A percentile compares a stretch with the other conserved stretches of the same genome.
Conservation (phyloP, 1,284 basidiomycete species). For the Rhodotorula sp. region DNA sequence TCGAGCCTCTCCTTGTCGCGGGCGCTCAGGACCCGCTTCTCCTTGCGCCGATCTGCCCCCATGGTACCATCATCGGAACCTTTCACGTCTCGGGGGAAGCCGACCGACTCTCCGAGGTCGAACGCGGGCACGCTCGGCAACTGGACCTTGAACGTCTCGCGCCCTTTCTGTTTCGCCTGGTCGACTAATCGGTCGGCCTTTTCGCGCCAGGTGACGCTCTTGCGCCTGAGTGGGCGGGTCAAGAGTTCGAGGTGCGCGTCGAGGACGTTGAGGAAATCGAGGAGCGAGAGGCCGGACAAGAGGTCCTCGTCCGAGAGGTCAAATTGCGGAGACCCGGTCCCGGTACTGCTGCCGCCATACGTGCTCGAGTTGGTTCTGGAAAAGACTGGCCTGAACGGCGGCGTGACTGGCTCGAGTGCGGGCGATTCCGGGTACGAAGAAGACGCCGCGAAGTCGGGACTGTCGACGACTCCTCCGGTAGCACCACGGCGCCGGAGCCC, state of each 20-base stretch:
- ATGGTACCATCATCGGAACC: neutral
- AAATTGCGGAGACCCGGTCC: conserved; percentile 18
- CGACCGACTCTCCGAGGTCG: conserved; percentile 9
- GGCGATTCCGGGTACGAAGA: neutral
- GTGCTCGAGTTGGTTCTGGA: conserved; percentile 13
- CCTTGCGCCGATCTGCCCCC: neutral
- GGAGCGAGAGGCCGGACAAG: conserved; percentile 35
- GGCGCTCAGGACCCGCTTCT: conserved; percentile 13
- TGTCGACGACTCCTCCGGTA: neutral
- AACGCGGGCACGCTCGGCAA: conserved; percentile 28
- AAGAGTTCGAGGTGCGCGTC: conserved; percentile 43
- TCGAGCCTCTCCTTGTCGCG: conserved; percentile 43
- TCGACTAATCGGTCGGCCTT: conserved; percentile 35
- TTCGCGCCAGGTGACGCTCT: conserved; percentile 21
- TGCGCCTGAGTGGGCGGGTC: conserved; percentile 36
- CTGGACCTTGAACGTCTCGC: conserved; percentile 20
- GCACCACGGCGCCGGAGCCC: neutral
- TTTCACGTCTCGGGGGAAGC: neutral
- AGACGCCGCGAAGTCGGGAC: neutral
- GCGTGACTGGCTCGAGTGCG: neutral
- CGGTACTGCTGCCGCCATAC: neutral
- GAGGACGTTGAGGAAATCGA: conserved; percentile 41
- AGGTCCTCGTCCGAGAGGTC: conserved; percentile 29
- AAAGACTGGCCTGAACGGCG: conserved; percentile 4
- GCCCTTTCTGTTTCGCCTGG: conserved; percentile 22